Evolutionary conservation across 345 rosid genomes (phyloP).

Genomic region (Brassica cretica): DNA sequence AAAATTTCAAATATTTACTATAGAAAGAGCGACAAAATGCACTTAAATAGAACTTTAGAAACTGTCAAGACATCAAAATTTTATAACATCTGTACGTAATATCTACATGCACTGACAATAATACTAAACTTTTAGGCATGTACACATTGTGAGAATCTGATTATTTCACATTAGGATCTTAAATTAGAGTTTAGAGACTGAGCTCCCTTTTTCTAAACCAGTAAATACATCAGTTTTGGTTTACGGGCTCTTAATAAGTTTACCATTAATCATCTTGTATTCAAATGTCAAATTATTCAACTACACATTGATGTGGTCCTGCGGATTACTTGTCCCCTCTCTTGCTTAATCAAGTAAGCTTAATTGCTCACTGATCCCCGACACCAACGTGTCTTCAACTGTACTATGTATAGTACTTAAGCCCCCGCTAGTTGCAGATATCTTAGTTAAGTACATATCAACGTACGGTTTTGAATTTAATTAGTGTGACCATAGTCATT

Average conservation of each 20-base stretch:
- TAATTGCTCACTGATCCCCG: slow-evolving; percentile 23
- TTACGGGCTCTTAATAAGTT: not conserved
- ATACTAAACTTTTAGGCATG: not conserved
- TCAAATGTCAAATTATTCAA: not conserved
- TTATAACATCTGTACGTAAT: not conserved
- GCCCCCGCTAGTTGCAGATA: slow-evolving; percentile 30
- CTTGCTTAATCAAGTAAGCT: slow-evolving; percentile 37
- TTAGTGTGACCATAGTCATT: slow-evolving; percentile 16
- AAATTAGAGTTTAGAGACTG: not conserved
- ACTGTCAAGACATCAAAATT: not conserved
- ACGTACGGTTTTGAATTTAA: slow-evolving; percentile 37
- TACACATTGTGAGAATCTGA: not conserved
- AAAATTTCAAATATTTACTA: not conserved
- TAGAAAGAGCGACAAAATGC: not conserved
- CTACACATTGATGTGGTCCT: slow-evolving; percentile 31
- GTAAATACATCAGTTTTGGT: slow-evolving; percentile 10
- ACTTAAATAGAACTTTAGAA: not conserved
- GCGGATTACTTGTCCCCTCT: slow-evolving; percentile 26
- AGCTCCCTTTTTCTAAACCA: not conserved
- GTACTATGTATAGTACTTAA: slow-evolving; percentile 17
- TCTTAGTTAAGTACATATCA: slow-evolving; percentile 30
- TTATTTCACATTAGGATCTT: not conserved
- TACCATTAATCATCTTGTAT: not conserved
- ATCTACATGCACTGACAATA: not conserved
- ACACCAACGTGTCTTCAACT: slow-evolving; percentile 22